Evolutionary conservation across 441 rosid genomes (phyloP).

Genomic region (Aleurites moluccanus): DNA sequence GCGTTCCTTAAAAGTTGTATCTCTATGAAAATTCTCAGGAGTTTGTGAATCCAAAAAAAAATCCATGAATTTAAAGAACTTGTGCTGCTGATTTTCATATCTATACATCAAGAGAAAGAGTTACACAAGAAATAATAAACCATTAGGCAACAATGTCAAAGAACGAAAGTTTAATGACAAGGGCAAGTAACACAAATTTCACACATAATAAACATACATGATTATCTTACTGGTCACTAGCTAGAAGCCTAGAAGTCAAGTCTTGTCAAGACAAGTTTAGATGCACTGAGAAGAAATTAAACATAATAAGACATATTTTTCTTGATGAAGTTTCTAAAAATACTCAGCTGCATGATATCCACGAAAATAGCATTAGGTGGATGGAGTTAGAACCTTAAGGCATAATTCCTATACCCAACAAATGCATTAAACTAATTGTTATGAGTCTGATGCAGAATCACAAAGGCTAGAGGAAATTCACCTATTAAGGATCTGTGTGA

Average conservation of each 20-base stretch:
- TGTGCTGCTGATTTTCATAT: conserved; percentile 80
- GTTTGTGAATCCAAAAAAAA: conserved; percentile 78
- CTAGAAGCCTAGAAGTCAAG: too few relatives aligned
- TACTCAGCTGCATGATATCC: neutral
- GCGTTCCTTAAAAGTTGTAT: conserved; percentile 46
- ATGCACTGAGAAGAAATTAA: neutral
- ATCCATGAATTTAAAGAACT: conserved; percentile 74
- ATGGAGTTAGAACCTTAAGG: neutral
- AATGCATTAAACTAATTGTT: too few relatives aligned
- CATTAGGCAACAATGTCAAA: neutral
- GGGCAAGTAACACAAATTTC: neutral
- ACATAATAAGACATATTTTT: too few relatives aligned
- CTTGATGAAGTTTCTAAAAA: too few relatives aligned
- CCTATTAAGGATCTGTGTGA: neutral
- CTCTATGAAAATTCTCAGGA: conserved; percentile 59
- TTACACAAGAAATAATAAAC: neutral
- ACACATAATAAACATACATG: neutral
- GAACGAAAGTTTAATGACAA: too few relatives aligned
- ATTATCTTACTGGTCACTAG: neutral
- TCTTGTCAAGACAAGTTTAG: too few relatives aligned
- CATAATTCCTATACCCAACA: neutral
- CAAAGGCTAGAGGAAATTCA: neutral
- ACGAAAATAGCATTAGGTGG: too few relatives aligned
- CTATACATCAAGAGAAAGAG: conserved; percentile 27
- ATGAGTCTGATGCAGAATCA: too few relatives aligned